Conservation (phyloP, 768 basidiomycete species). For the Kwoniella europaea region DNA sequence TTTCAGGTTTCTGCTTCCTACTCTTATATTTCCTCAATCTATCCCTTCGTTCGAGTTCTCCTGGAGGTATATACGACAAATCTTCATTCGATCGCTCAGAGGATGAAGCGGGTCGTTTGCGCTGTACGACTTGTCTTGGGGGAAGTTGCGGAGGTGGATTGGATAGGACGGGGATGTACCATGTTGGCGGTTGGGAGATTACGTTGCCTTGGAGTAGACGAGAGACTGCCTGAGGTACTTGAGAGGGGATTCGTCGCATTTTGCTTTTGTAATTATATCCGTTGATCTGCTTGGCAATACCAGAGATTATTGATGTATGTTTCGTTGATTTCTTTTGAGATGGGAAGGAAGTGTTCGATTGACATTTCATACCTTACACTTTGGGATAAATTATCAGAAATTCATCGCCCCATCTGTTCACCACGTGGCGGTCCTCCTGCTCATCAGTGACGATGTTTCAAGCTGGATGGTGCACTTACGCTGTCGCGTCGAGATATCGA, state of each 20-base stretch:
- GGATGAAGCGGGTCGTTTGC: conserved; percentile 15
- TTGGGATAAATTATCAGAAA: conserved; percentile 22
- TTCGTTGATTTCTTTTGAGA: background rate
- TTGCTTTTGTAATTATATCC: background rate
- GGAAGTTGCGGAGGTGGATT: conserved; percentile 88
- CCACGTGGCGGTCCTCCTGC: background rate
- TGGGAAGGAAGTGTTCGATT: background rate
- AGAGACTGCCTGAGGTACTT: conserved; percentile 85
- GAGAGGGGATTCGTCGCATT: conserved; percentile 68
- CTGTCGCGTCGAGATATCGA: conserved; percentile 20
- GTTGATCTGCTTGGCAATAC: background rate
- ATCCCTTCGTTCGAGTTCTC: conserved; percentile 34
- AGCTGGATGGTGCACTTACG: conserved; percentile 7
- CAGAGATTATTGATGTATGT: background rate
- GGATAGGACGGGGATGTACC: conserved; percentile 82
- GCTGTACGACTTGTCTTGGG: conserved; percentile 68
- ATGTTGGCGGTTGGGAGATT: conserved; percentile 71
- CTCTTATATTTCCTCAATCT: conserved; percentile 46
- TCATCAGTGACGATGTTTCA: conserved; percentile 1
- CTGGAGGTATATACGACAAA: conserved; percentile 4
- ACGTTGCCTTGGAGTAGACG: conserved; percentile 74
- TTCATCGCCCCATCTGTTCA: background rate
- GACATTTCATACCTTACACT: background rate
- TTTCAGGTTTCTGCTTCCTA: conserved; percentile 62
- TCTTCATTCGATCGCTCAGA: background rate